Evolutionary conservation across 345 rosid genomes (phyloP), one percentile per base, ranked within the genome.

Genomic region (Sisymbrium altissimum): DNA sequence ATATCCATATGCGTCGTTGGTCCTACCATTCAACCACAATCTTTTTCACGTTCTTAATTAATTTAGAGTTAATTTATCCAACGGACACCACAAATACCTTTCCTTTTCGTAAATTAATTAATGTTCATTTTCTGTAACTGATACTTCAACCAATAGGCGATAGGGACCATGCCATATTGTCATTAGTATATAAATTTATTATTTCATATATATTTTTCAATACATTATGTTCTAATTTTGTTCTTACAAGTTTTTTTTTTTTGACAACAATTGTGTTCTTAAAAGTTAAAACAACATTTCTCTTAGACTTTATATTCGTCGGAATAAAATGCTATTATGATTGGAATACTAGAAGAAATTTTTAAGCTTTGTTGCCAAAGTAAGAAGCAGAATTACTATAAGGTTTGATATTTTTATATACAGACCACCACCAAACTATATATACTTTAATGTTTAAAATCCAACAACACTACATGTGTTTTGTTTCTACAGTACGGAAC

Each of bases 21-120:
- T 49, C 78, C 73, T 53, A 66, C 66, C 68, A 40, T 29, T n/a
- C 11, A 44, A 33, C 8, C 68, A 67, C 35, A 58, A 59, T 67
- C 54, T 74, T 66, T 50, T 67, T 67, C 73, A 75, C 30, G 78
- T 75, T 67, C 18, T 23, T 23, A 23, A 23, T 46, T 39, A 0
- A 40, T 53, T 7, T 57, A n/a, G n/a, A n/a, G n/a, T n/a, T n/a
- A n/a, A 40, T 19, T 12, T 33, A 40, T 41, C 64, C 52, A 39
- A 53, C 21, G 9, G 43, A 64, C 12, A 53, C n/a, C 13, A 15
- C 49, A 52, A 27, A 29, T 15, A 33, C 14, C 2, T 14, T 18
- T 33, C 12, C 10, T 69, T 18, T 43, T 12, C 14, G 9, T 29
- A 1, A 13, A 62, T 2, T 18, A 41, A 25, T 63, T 10, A 10